Evolutionary conservation across 306 rosid genomes (phyloP).

Genomic region (Vachellia collinsii): DNA sequence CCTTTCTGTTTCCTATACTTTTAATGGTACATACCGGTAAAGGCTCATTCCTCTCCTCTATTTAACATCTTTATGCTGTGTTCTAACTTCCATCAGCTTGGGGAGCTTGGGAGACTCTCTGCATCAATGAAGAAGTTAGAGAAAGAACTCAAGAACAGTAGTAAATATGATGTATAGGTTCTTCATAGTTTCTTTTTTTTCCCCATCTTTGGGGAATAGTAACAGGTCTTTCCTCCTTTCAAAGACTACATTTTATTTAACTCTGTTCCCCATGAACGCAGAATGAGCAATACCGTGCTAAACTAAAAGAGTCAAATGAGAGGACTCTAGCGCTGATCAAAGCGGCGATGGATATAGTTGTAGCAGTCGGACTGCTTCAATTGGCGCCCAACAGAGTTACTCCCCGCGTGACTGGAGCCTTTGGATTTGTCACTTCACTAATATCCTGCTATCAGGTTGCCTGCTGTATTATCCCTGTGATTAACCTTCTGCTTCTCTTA

Average conservation of each 20-base stretch:
- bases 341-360: conserved; percentile 76
- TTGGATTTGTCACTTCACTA: conserved; percentile 80
- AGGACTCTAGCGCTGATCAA: conserved; percentile 76
- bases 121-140: too few species aligned
- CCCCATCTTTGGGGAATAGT: not conserved
- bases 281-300: conserved; percentile 75
- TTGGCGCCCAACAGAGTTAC: conserved; percentile 82
- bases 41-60: not conserved
- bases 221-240: not conserved
- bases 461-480: not conserved
- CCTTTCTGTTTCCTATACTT: not conserved
- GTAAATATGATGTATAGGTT: too few species aligned
- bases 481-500: too few species aligned
- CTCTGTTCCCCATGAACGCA: conserved; percentile 37
- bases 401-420: conserved; percentile 87
- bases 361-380: conserved; percentile 92
- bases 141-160: too few species aligned
- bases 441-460: conserved; percentile 83
- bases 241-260: conserved; percentile 10
- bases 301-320: conserved; percentile 72
- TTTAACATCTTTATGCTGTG: conserved; percentile 22
- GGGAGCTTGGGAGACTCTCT: too few species aligned
- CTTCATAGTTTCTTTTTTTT: not conserved
- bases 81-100: not conserved
- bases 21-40: not conserved